Base-by-base conservation (phyloP, 1,139 yeast species). In the Nadsonia commutata region DNA sequence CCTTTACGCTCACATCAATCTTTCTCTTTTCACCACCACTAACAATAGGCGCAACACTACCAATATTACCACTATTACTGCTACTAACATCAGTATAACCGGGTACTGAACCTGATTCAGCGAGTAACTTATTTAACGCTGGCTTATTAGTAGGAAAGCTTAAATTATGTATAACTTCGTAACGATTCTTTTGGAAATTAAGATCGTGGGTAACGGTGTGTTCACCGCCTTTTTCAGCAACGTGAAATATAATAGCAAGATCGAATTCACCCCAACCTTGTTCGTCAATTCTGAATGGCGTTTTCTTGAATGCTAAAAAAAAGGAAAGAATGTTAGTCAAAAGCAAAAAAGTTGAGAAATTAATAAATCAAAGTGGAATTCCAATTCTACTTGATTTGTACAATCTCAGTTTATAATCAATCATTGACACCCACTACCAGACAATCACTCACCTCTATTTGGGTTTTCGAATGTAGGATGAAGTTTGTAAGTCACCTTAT, bases 231-330 rank as follows among this genome's bases (percentile, higher is more conserved):
- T 81, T 82, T 48, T 94, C 97, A 31, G 82, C 72, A 46, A 83
- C 68, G 52, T 80, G 83, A 46, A 86, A 68, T 18, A 83, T 72
- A 51, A 90, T 79, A 41, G 84, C 85, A 57, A 90, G 73, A 58
- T 88, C 95, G 57, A 88, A 88, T 54, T 90, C 98, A 58, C 98
- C 98, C 98, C 98, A 90, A 41, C 98, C 98, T 66, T 85, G 81
- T 62, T 90, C 98, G 58, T 79, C 84, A 45, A 90, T 80, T 57
- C 67, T 73, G 65, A 88, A 90, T n/a, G 98, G 98, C 18, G 83
- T 76, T 56, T 78, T 78, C 56, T 83, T 85, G 56, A 85, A 62
- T 6, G 80, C 70, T 46, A 37, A 16, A 31, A 11, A 41, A 36
- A 18, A 11, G 16, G 39, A 43, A 36, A 8, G 13, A 16, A 8